Base-by-base conservation (phyloP, 108 stramenopile genomes). In the Nitzschia sp. region DNA sequence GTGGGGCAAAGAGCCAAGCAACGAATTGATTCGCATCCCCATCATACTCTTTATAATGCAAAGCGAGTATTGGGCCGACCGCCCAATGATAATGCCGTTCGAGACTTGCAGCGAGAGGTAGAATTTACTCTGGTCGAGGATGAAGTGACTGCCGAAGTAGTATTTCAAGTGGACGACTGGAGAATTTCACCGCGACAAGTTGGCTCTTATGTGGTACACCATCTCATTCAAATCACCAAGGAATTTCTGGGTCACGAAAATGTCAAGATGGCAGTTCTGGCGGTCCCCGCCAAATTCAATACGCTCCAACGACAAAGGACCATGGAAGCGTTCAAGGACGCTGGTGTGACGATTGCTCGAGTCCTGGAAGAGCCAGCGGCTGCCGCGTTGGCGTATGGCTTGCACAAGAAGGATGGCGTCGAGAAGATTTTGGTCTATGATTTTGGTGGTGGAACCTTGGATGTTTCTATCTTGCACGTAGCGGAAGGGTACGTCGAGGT, bases 351-450 rank as follows among this genome's bases (percentile, higher is more conserved):
- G 57, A 92, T 97, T 3, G 78, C 86, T 34, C 89, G 97, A 0
- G 81, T 95, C 13, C 55, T 96, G 52, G 94, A 96, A 77, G 98
- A 95, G 78, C 98, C 98, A 15, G 86, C 93, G 6, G 98, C 97
- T 9, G 98, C 98, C 28, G 98, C 98, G 19, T 71, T 98, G 66
- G 98, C 98, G 4, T 98, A 97, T 62, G 97, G 96, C 6, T 77
- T 98, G 63, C 92, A 97, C 65, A 92, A 87, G 63, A 96, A 97
- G 45, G 80, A 84, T 23, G 86, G 95, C 54, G 95, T 98, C 3
- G 89, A 97, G 71, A 90, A 95, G 78, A 96, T 98, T 45, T 73
- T 98, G 50, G 98, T 98, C 3, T 98, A 97, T 79, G 98, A 98
- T 66, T 96, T 97, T 79, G 98, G 97, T 26, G 98, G 98, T 30